Evolutionary conservation across 2,329 filamentous ascomycete genomes (phyloP).

Genomic region (Talaromyces sp.): DNA sequence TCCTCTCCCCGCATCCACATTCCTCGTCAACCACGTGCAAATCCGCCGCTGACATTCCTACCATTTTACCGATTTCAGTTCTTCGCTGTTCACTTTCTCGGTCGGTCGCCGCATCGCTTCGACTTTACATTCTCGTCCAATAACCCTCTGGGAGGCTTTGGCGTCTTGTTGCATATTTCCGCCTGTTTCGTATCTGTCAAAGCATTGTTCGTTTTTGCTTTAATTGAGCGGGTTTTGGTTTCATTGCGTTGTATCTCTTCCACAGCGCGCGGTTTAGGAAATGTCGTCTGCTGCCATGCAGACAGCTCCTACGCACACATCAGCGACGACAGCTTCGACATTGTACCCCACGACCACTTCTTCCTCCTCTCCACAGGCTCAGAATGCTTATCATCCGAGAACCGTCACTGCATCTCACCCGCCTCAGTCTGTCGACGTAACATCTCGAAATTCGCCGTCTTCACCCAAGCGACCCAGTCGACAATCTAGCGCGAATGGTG

Average conservation of each 20-base stretch:
- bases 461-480: slow-evolving; percentile 20
- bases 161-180: slow-evolving; percentile 2
- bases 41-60: slow-evolving; percentile 17
- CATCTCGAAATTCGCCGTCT: slow-evolving; percentile 48
- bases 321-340: slow-evolving; percentile 41
- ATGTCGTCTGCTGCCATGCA: slow-evolving; percentile 66
- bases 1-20: slow-evolving; percentile 18
- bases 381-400: slow-evolving; percentile 23
- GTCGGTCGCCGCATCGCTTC: slow-evolving; percentile 1
- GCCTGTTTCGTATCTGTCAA: not conserved
- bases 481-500: slow-evolving; percentile 21
- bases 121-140: slow-evolving; percentile 7
- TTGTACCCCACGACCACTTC: slow-evolving; percentile 16
- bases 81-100: not conserved
- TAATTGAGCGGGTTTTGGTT: not conserved
- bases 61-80: slow-evolving; percentile 3
- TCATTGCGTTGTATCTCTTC: not conserved
- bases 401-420: slow-evolving; percentile 47
- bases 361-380: slow-evolving; percentile 18
- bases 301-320: slow-evolving; percentile 55
- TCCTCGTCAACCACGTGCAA: slow-evolving; percentile 18
- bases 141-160: slow-evolving; percentile 16
- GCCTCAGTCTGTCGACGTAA: slow-evolving; percentile 40
- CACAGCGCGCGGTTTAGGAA: slow-evolving; percentile 30
- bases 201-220: not conserved